Conservation (phyloP, 106 monocot species). For the Alisma plantagoaquatica region DNA sequence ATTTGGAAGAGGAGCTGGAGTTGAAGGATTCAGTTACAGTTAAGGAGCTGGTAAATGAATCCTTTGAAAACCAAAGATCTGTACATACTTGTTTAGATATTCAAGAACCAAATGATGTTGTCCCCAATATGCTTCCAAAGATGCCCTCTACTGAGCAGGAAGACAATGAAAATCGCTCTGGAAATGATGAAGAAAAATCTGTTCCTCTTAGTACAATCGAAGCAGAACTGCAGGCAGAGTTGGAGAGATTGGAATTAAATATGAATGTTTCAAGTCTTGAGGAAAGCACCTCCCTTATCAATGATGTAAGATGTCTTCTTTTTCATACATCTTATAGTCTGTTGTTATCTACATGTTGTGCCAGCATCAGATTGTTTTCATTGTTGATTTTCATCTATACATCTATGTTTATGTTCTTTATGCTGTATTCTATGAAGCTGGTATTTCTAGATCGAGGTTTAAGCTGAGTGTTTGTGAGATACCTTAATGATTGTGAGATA, state of each 20-base stretch:
- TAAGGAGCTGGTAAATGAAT: constrained; percentile 37
- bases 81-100: neutral
- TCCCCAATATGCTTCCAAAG: neutral
- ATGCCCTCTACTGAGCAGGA: neutral
- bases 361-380: too few species aligned
- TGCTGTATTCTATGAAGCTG: too few species aligned
- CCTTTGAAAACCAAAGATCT: constrained; percentile 10
- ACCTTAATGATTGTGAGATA: too few species aligned
- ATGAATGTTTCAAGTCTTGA: neutral
- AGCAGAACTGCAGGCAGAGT: neutral
- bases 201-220: neutral
- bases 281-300: neutral
- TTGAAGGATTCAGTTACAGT: constrained; percentile 67
- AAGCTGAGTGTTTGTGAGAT: too few species aligned
- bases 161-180: neutral
- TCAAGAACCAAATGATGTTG: neutral
- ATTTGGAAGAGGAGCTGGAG: constrained; percentile 74
- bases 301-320: neutral
- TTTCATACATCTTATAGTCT: too few species aligned
- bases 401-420: too few species aligned
- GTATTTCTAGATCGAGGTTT: too few species aligned
- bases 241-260: neutral
- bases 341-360: too few species aligned
- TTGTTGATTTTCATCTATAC: too few species aligned
- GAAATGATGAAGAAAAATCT: neutral